phyloP scores from a whole-genome alignment of 352 stramenopile species.

The Globisporangium abappressorium region DNA sequence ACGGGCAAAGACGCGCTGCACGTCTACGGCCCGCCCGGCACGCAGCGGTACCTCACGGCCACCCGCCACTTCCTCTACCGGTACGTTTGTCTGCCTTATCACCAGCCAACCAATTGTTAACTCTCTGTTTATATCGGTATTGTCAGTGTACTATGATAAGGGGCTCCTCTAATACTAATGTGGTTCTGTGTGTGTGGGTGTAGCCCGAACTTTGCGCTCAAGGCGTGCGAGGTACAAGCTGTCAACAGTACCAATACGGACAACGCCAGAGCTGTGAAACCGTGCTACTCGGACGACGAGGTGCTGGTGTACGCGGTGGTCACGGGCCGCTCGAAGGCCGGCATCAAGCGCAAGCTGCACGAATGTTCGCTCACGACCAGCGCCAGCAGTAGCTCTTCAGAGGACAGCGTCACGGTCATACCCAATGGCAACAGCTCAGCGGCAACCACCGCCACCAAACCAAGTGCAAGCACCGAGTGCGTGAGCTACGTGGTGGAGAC shows the following conservation, averaged over 20 bases:
- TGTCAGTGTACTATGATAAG: background rate
- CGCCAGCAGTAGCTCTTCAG: conserved; percentile 10
- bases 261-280: background rate
- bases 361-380: conserved; percentile 1
- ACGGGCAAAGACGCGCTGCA: conserved; percentile 72
- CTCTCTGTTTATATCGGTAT: background rate
- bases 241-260: background rate
- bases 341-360: conserved; percentile 64
- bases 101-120: background rate
- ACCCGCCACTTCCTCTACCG: conserved; percentile 85
- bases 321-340: conserved; percentile 25
- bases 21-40: conserved; percentile 69
- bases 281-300: conserved; percentile 57
- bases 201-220: conserved; percentile 47
- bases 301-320: conserved; percentile 49
- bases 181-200: background rate
- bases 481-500: conserved; percentile 80
- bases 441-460: background rate
- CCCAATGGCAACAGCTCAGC: background rate
- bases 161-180: too few relatives aligned
- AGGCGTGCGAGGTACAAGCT: conserved; percentile 35
- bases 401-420: conserved; percentile 1
- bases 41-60: conserved; percentile 61
- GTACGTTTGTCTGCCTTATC: background rate
- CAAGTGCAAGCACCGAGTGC: conserved; percentile 28